A percentile compares a stretch with the other conserved stretches of the same genome.
Conservation (phyloP, 192 early-diverging fungal species). For the Backusella circina region DNA sequence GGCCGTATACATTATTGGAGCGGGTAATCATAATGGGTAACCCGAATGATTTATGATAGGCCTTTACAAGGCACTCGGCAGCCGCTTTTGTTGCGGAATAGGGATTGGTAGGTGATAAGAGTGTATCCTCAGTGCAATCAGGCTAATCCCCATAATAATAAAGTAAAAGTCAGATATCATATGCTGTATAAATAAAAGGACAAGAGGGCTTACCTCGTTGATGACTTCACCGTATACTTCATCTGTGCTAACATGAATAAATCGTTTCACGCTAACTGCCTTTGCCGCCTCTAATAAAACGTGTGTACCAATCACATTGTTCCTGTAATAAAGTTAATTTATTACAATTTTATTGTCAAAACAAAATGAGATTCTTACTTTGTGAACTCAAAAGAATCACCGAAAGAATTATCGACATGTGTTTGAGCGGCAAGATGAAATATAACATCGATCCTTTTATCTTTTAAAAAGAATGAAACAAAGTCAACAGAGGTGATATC, state of each 20-base stretch:
- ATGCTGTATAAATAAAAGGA: background rate
- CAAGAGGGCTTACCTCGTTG: slow-evolving; percentile 35
- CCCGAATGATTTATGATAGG: slow-evolving; percentile 75
- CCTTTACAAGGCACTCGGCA: slow-evolving; percentile 71
- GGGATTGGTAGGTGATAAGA: slow-evolving; percentile 71
- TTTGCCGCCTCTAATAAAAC: slow-evolving; percentile 72
- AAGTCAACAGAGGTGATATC: slow-evolving; percentile 65
- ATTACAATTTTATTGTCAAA: background rate
- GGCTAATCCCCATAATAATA: slow-evolving; percentile 35
- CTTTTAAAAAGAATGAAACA: slow-evolving; percentile 56
- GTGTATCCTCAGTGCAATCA: slow-evolving; percentile 56
- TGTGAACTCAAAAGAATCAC: slow-evolving; percentile 77
- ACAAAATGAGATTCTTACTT: slow-evolving; percentile 19
- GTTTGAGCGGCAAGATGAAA: slow-evolving; percentile 81
- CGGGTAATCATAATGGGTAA: slow-evolving; percentile 78
- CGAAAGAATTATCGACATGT: slow-evolving; percentile 85
- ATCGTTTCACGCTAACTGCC: slow-evolving; percentile 46
- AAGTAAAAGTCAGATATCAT: background rate
- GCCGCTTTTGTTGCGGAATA: slow-evolving; percentile 88
- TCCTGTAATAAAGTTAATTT: slow-evolving; percentile 24
- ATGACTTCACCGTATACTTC: slow-evolving; percentile 80
- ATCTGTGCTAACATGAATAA: slow-evolving; percentile 79
- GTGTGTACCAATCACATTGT: slow-evolving; percentile 82
- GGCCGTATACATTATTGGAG: slow-evolving; percentile 80
- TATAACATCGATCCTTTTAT: slow-evolving; percentile 69